Percentiles rank a stretch among this genome's conserved stretches.
Conservation (phyloP, 495 filamentous ascomycete genomes). For the Barbatosphaeria neglecta region DNA sequence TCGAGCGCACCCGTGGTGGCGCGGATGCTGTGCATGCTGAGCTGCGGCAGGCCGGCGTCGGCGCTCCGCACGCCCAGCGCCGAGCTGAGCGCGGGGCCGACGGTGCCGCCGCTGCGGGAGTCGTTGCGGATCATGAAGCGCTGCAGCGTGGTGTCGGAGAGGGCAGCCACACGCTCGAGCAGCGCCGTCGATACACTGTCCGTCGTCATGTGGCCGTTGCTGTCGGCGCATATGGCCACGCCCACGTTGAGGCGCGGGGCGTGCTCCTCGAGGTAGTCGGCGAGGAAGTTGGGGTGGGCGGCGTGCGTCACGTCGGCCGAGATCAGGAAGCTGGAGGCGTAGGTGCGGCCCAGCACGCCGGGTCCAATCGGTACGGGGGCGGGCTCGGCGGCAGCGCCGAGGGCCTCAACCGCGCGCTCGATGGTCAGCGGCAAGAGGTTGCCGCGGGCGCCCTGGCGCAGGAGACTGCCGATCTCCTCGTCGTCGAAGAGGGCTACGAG, state of each 20-base stretch:
- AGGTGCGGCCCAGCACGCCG: slow-evolving; percentile 67
- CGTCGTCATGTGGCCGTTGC: slow-evolving; percentile 87
- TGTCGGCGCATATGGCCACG: slow-evolving; percentile 71
- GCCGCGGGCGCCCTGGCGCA: slow-evolving; percentile 79
- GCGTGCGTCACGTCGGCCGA: slow-evolving; percentile 92
- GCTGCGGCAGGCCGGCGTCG: slow-evolving; percentile 83
- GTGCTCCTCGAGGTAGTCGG: slow-evolving; percentile 72
- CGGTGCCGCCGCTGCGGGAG: slow-evolving; percentile 74
- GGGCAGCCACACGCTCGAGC: slow-evolving; percentile 60
- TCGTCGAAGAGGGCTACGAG: slow-evolving; percentile 88
- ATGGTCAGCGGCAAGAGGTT: slow-evolving; percentile 76
- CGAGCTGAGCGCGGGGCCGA: slow-evolving; percentile 81
- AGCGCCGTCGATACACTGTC: slow-evolving; percentile 72
- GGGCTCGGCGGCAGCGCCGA: slow-evolving; percentile 25
- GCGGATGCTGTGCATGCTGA: slow-evolving; percentile 90
- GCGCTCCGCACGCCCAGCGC: slow-evolving; percentile 74
- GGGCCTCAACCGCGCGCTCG: slow-evolving; percentile 66
- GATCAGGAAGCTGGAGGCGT: slow-evolving; percentile 85
- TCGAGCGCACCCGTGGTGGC: slow-evolving; percentile 81
- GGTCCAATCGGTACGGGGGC: slow-evolving; percentile 37
- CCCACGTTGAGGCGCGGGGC: slow-evolving; percentile 84
- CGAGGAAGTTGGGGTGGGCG: slow-evolving; percentile 84
- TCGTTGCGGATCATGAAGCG: slow-evolving; percentile 95
- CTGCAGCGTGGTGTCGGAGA: slow-evolving; percentile 59
- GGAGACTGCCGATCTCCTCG: slow-evolving; percentile 84